phyloP scores from a whole-genome alignment of 2,329 filamentous ascomycete genomes.

The Trichophyton rubrum region DNA sequence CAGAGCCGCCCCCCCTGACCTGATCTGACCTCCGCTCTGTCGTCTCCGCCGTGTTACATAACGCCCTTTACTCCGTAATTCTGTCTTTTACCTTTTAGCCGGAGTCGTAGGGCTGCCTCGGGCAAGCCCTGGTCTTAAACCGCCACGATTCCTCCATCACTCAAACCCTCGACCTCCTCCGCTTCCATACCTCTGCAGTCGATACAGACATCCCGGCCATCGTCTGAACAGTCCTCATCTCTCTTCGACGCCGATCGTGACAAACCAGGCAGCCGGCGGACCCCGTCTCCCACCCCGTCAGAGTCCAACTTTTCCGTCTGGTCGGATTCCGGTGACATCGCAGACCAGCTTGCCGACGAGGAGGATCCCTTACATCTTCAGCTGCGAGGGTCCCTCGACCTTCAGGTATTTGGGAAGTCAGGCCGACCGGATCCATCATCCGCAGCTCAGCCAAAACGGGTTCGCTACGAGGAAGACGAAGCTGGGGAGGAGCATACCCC shows the following conservation, averaged over 20 bases:
- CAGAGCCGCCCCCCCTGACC: neutral
- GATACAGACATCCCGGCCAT: slow-evolving; percentile 35
- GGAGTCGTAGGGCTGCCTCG: slow-evolving; percentile 49
- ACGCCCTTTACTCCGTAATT: neutral
- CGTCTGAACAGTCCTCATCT: slow-evolving; percentile 26
- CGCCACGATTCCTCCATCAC: slow-evolving; percentile 75
- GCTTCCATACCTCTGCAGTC: slow-evolving; percentile 82
- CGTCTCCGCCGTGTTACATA: neutral
- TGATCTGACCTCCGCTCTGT: neutral
- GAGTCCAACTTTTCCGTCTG: slow-evolving; percentile 66
- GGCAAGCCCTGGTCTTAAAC: slow-evolving; percentile 54
- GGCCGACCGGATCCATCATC: slow-evolving; percentile 13
- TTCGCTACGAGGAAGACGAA: slow-evolving; percentile 50
- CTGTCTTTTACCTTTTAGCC: slow-evolving; percentile 3
- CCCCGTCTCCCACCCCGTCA: slow-evolving; percentile 41
- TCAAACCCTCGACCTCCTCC: slow-evolving; percentile 46
- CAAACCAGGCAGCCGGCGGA: slow-evolving; percentile 39
- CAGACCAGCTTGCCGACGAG: slow-evolving; percentile 74
- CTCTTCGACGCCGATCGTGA: slow-evolving; percentile 33
- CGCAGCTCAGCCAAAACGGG: slow-evolving; percentile 45
- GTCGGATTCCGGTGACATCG: slow-evolving; percentile 91
- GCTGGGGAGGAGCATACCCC: slow-evolving; percentile 28
- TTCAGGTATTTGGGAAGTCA: slow-evolving; percentile 40
- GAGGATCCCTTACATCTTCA: slow-evolving; percentile 68
- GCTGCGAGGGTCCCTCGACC: slow-evolving; percentile 54